Evolutionary conservation across 371 early-diverging fungal genomes (phyloP).

Genomic region (Batkoa obscura): DNA sequence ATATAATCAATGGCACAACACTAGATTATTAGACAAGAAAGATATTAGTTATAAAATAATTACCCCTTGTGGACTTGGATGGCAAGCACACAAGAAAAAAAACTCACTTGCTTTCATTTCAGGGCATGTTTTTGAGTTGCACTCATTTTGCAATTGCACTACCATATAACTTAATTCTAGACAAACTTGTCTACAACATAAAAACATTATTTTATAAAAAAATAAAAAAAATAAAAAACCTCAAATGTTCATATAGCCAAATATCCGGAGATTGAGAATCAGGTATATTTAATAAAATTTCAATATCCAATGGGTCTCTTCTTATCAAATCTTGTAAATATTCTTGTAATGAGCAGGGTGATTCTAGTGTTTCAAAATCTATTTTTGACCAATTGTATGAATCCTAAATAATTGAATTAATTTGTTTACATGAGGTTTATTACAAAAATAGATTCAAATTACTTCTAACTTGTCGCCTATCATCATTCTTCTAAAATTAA

Average conservation of each 20-base stretch:
- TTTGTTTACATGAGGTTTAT: too few species aligned
- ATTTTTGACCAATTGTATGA: slow-evolving; percentile 32
- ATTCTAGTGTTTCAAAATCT: slow-evolving; percentile 40
- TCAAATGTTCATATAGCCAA: slow-evolving; percentile 81
- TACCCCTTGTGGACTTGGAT: slow-evolving; percentile 60
- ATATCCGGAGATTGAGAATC: slow-evolving; percentile 36
- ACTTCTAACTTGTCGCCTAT: too few species aligned
- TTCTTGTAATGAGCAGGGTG: slow-evolving; percentile 59
- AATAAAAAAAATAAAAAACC: slow-evolving; percentile 15
- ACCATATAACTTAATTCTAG: slow-evolving; percentile 62
- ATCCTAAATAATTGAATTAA: too few species aligned
- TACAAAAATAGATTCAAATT: too few species aligned
- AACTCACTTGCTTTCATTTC: slow-evolving; percentile 88
- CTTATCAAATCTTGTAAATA: slow-evolving; percentile 65
- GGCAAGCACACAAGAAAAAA: slow-evolving; percentile 85
- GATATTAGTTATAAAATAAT: slow-evolving; percentile 2
- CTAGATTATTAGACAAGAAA: slow-evolving; percentile 15
- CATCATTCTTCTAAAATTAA: too few species aligned
- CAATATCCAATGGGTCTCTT: slow-evolving; percentile 34
- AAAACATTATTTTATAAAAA: too few species aligned
- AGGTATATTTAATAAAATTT: slow-evolving; percentile 40
- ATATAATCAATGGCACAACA: slow-evolving; percentile 86
- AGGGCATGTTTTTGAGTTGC: slow-evolving; percentile 59
- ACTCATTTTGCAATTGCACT: slow-evolving; percentile 51
- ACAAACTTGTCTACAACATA: slow-evolving; percentile 41